Evolutionary conservation across 2,329 filamentous ascomycete species (phyloP).

Genomic region (Colletotrichum sp.): DNA sequence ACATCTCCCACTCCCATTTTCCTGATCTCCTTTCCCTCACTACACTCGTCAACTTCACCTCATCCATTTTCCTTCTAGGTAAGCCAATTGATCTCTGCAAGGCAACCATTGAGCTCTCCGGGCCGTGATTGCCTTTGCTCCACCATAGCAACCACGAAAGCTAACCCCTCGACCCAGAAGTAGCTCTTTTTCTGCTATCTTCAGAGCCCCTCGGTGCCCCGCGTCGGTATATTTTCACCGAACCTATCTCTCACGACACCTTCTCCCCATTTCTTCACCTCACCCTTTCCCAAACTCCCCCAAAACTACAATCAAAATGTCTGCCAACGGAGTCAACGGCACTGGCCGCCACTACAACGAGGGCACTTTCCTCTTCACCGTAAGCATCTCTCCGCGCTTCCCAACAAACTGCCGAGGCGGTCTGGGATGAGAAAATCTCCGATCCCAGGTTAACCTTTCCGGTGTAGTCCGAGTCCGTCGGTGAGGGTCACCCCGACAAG

Average conservation of each 20-base stretch:
- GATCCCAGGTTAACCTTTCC: slow-evolving; percentile 21
- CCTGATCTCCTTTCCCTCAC: not conserved
- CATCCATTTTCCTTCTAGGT: not conserved
- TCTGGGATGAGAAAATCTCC: not conserved
- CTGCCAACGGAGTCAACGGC: slow-evolving; percentile 54
- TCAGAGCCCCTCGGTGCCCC: slow-evolving; percentile 32
- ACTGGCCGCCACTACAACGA: slow-evolving; percentile 56
- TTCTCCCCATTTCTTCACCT: slow-evolving; percentile 29
- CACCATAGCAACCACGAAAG: not conserved
- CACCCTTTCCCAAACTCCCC: slow-evolving; percentile 13
- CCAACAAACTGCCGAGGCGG: not conserved
- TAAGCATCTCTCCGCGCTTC: slow-evolving; percentile 38
- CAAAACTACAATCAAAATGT: slow-evolving; percentile 58
- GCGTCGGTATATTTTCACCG: slow-evolving; percentile 21
- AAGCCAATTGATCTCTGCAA: not conserved
- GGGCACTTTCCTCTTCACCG: slow-evolving; percentile 85
- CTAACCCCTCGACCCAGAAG: slow-evolving; percentile 10
- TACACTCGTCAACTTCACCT: not conserved
- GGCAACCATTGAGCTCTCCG: not conserved
- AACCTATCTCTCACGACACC: slow-evolving; percentile 30
- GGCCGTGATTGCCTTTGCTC: not conserved
- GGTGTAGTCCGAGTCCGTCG: slow-evolving; percentile 81
- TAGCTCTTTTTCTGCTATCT: slow-evolving; percentile 13
- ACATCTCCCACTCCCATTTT: slow-evolving; percentile 4
- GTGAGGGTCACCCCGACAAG: slow-evolving; percentile 94